Evolutionary conservation across 345 rosid genomes (phyloP).

Genomic region (Salix udensis): DNA sequence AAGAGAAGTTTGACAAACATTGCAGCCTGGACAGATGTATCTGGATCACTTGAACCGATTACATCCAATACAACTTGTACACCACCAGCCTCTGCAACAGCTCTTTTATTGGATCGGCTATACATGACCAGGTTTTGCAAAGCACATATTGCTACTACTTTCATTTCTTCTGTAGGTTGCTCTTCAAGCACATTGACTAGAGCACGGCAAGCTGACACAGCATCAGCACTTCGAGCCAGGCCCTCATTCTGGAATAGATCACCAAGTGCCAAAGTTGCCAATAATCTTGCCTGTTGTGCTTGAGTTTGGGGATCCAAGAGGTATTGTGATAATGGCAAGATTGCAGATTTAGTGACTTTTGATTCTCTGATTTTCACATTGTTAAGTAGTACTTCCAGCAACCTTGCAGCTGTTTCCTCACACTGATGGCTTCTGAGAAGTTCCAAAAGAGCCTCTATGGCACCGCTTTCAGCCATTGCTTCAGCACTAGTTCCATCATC

Average conservation of each 20-base stretch:
- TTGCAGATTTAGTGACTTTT: slow-evolving; percentile 85
- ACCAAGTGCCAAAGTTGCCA: slow-evolving; percentile 94
- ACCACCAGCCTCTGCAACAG: slow-evolving; percentile 99
- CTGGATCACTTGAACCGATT: slow-evolving; percentile 90
- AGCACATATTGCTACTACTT: slow-evolving; percentile 97
- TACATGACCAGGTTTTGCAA: slow-evolving; percentile 95
- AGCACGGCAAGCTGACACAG: slow-evolving; percentile 96
- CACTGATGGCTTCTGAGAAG: slow-evolving; percentile 92
- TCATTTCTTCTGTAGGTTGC: slow-evolving; percentile 99
- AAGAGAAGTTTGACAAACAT: slow-evolving; percentile 91
- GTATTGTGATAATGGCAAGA: slow-evolving; percentile 86
- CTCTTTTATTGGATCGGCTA: slow-evolving; percentile 95
- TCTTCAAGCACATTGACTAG: slow-evolving; percentile 96
- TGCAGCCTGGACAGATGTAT: slow-evolving; percentile 97
- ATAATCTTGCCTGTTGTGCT: slow-evolving; percentile 86
- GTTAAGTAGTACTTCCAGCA: slow-evolving; percentile 87
- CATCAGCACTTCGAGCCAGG: slow-evolving; percentile 93
- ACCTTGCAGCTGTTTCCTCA: slow-evolving; percentile 94
- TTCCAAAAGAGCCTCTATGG: slow-evolving; percentile 95
- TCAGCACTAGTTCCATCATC: slow-evolving; percentile 95
- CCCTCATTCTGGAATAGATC: slow-evolving; percentile 94
- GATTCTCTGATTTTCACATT: slow-evolving; percentile 95
- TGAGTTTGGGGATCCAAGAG: slow-evolving; percentile 99
- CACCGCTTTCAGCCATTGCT: slow-evolving; percentile 99
- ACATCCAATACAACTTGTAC: slow-evolving; percentile 95